These are phyloP conservation scores for Acanthamoeba comandoni DNA, from an alignment of 208 protist genomes.

Conservation along the genomic window DNA sequence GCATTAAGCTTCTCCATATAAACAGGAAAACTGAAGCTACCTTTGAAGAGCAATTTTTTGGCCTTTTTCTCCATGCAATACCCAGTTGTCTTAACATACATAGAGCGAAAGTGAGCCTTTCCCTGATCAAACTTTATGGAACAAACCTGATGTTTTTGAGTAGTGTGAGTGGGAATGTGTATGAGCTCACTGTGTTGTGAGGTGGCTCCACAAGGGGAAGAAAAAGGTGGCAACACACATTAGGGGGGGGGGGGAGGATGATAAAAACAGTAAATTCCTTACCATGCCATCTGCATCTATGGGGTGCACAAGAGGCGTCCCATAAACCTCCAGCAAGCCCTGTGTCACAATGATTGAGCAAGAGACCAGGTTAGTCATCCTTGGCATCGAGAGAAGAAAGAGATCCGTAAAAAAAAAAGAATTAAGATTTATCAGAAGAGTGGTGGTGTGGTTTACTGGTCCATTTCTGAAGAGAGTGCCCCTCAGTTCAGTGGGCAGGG, in stretches of 20 bases:
- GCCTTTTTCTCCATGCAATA: constrained; percentile 67
- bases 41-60: constrained; percentile 59
- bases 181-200: too few species aligned
- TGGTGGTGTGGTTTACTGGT: constrained; percentile 17
- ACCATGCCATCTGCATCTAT: constrained; percentile 78
- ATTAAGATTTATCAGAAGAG: not conserved
- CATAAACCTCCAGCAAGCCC: constrained; percentile 69
- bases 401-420: too few species aligned
- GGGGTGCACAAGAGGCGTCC: constrained; percentile 72
- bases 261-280: not conserved
- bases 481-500: constrained; percentile 29
- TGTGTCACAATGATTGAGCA: too few species aligned
- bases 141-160: constrained; percentile 33
- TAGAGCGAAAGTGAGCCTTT: constrained; percentile 71
- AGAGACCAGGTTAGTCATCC: too few species aligned
- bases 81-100: constrained; percentile 63
- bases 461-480: constrained; percentile 76
- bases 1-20: too few species aligned
- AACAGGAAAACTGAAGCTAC: not conserved
- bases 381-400: too few species aligned
- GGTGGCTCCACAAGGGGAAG: too few species aligned
- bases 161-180: too few species aligned
- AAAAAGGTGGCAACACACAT: too few species aligned
- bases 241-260: not conserved
- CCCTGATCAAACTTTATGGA: constrained; percentile 61